Evolutionary conservation across 352 stramenopile genomes (phyloP).

Genomic region (Pythium brachiatum): DNA sequence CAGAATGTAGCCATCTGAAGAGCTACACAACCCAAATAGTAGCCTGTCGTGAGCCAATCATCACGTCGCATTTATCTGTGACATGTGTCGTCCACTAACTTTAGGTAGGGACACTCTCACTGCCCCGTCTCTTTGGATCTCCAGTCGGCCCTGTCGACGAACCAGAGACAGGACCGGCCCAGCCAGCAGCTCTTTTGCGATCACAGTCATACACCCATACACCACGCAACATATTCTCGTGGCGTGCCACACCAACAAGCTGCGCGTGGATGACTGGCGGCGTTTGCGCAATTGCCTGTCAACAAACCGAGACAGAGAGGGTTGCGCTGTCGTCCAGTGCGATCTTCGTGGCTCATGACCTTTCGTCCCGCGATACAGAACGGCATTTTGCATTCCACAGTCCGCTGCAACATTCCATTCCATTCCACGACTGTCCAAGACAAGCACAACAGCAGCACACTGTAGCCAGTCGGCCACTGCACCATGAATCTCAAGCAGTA

Average conservation of each 20-base stretch:
- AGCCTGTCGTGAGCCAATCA: slow-evolving; percentile 4
- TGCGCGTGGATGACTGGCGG: not conserved
- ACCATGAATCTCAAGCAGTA: slow-evolving; percentile 16
- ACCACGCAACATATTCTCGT: not conserved
- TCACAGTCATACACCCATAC: too few species aligned
- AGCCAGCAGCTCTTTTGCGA: not conserved
- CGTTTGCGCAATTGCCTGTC: slow-evolving; percentile 18
- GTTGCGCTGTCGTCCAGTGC: not conserved
- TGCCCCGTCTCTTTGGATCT: slow-evolving; percentile 4
- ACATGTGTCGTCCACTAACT: not conserved
- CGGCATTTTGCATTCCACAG: not conserved
- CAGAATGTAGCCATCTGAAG: slow-evolving; percentile 14
- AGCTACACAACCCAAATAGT: not conserved
- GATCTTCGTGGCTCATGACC: not conserved
- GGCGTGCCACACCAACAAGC: slow-evolving; percentile 2
- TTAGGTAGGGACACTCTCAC: not conserved
- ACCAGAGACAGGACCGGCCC: not conserved
- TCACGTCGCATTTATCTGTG: slow-evolving; percentile 4
- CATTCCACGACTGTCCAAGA: not conserved
- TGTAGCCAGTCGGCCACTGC: not conserved
- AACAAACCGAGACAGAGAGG: not conserved
- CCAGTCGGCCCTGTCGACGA: slow-evolving; percentile 10
- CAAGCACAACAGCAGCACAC: too few species aligned
- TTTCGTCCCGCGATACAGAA: not conserved
- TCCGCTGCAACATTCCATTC: not conserved